Evolutionary conservation across 257 asterid genomes (phyloP), one percentile per base, ranked within the genome.

Genomic region (Ilex aquifolium): DNA sequence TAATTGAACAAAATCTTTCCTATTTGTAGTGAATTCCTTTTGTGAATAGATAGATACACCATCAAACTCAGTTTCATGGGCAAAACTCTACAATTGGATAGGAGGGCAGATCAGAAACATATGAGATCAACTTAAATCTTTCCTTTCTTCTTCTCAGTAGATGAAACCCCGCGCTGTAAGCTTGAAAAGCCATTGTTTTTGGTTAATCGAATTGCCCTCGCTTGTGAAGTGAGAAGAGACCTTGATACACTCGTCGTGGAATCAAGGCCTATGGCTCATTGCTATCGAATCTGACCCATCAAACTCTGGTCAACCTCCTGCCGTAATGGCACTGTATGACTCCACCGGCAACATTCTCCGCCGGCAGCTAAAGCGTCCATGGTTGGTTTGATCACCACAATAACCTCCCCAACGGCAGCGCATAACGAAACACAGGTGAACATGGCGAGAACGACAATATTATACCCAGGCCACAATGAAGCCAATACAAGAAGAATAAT

Each of bases 371-470:
- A 65, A 4, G 95, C 79, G 15, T 86, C 95, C 0, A 54, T 73
- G n/a, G 83, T 83, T 0, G 95, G 95, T 79, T 68, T 85, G 16
- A 90, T 71, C 36, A 90, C 85, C 77, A 90, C 57, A 31, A 90
- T 72, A 2, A 83, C 64, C 82, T 81, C 84, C 48, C 82, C 94
- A 3, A 81, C 82, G 13, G 59, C 78, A 76, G 83, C 67, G 64
- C 82, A 75, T 69, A 75, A 70, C 11, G 81, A 70, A 8, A 83
- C 80, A 6, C 80, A 74, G 1, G 76, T 60, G 64, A 85, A 85
- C 83, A 77, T 73, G 10, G 68, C 77, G 11, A 85, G 76, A 61
- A 76, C 76, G 21, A 78, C 72, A 5, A 68, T 59, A 14, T 80
- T 76, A 56, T 81, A 81, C 15, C 58, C 70, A 2, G 56, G 15